Conservation (phyloP, 2,329 filamentous ascomycete genomes). For the Blastomyces emzantsi region DNA sequence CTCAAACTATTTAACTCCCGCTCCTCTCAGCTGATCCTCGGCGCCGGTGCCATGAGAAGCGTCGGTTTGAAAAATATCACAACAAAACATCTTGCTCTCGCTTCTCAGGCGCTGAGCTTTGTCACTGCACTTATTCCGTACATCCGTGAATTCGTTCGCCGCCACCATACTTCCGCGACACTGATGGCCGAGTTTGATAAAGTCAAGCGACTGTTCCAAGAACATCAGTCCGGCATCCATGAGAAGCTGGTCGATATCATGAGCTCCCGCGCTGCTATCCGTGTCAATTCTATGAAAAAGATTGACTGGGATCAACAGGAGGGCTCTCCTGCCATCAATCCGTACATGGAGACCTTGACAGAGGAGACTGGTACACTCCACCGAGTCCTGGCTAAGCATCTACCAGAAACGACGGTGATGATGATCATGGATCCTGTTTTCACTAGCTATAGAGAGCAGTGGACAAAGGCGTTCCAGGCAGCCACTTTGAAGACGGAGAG, state of each 20-base stretch:
- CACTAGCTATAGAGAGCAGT: conserved; percentile 68
- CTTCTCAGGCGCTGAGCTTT: conserved; percentile 81
- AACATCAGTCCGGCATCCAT: conserved; percentile 83
- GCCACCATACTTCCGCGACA: conserved; percentile 51
- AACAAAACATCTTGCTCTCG: conserved; percentile 86
- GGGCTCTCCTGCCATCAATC: conserved; percentile 44
- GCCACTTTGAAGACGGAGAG: conserved; percentile 55
- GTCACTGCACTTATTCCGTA: conserved; percentile 81
- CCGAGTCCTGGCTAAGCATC: conserved; percentile 70
- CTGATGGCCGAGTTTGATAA: conserved; percentile 83
- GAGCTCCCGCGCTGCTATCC: conserved; percentile 63
- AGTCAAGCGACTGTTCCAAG: conserved; percentile 70
- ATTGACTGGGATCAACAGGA: conserved; percentile 61
- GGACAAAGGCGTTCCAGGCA: conserved; percentile 60
- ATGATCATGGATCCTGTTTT: conserved; percentile 86
- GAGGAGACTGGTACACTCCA: conserved; percentile 82
- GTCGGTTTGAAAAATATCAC: conserved; percentile 94
- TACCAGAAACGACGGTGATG: conserved; percentile 65
- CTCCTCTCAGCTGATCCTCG: conserved; percentile 91
- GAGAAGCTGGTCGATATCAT: conserved; percentile 93
- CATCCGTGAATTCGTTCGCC: conserved; percentile 79
- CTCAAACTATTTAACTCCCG: conserved; percentile 92
- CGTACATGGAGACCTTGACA: conserved; percentile 77
- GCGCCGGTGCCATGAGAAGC: conserved; percentile 79
- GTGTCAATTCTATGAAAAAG: conserved; percentile 64